Conservation (phyloP, 768 basidiomycete genomes). For the Rhizopogon sp. region DNA sequence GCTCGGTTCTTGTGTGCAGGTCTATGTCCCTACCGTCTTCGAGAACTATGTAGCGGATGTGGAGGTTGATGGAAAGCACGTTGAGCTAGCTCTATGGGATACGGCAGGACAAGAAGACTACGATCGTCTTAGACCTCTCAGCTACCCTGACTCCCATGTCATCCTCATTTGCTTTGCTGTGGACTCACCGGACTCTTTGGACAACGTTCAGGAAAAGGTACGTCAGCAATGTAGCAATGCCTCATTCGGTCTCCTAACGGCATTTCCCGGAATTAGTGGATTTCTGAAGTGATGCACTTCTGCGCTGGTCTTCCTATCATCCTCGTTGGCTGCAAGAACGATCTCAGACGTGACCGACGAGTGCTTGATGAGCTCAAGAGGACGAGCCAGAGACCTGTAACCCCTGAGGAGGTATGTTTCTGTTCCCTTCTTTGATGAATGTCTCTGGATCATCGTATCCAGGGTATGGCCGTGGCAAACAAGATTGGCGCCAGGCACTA, state of each 20-base stretch:
- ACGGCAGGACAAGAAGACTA: conserved; percentile 99
- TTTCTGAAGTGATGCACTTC: conserved; percentile 98
- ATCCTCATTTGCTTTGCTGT: conserved; percentile 99
- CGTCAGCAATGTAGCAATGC: conserved; percentile 21
- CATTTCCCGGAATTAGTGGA: conserved; percentile 62
- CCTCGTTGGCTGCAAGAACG: conserved; percentile 99
- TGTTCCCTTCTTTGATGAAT: background rate
- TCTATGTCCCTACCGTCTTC: conserved; percentile 98
- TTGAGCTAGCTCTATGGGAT: conserved; percentile 99
- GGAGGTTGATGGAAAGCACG: conserved; percentile 97
- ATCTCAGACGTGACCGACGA: conserved; percentile 87
- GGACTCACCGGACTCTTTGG: conserved; percentile 95
- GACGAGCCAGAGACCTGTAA: conserved; percentile 92
- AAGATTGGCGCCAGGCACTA: conserved; percentile 98
- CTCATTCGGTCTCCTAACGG: conserved; percentile 4
- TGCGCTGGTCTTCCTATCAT: conserved; percentile 93
- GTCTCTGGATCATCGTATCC: conserved; percentile 6
- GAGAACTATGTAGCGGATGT: conserved; percentile 99
- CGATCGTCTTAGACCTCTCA: conserved; percentile 95
- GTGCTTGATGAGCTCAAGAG: conserved; percentile 93
- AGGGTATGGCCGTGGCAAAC: conserved; percentile 93
- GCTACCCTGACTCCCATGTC: conserved; percentile 99
- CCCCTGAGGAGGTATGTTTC: conserved; percentile 76
- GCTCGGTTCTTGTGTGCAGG: conserved; percentile 41
- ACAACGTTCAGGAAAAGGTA: conserved; percentile 99